Evolutionary conservation across 2,329 filamentous ascomycete species (phyloP), one percentile per base, ranked within the genome.

Genomic region (Hypoxylon sp.): DNA sequence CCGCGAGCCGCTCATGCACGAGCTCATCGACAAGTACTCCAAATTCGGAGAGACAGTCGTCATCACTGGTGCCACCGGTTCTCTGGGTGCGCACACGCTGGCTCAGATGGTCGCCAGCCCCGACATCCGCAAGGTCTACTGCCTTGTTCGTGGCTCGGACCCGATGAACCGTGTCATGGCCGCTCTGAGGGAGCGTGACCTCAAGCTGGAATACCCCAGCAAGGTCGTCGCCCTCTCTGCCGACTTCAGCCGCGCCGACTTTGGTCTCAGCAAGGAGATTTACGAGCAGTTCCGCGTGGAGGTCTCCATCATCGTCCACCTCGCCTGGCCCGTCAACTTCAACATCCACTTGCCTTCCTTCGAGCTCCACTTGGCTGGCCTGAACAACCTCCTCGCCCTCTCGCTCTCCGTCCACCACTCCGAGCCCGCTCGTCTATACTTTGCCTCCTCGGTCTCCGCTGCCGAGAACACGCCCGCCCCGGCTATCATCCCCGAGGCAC

Each of bases 11-110:
- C 44, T 48, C 24, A 68, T 52, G 55, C 32, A 51, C 22, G 17
- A 57, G 26, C 28, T 57, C 24, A 51, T 57, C 6, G 30, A 32
- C 6, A 51, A 51, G 28, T 57, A 57, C 26, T 41, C 43, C 15
- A 68, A 67, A 47, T 58, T 60, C 39, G 49, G 44, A 30, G 44
- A 48, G 13, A 48, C 44, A 19, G 44, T 48, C 22, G 44, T 47
- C 26, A 47, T 91, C 2, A 91, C 89, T 0, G 89, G 89, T 1
- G 83, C 84, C 0, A 91, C 89, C 0, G 89, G 89, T 0, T 88
- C 87, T 2, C 79, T 91, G 0, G 89, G 89, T 1, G 81, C 85
- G 0, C 87, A 89, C 67, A 77, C 89, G 1, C 79, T 87, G 1
- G 82, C 84, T 3, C 83, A 87, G n/a, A 81, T 91, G 11, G 82